These are phyloP conservation scores for Bretschneidera sinensis DNA, from an alignment of 345 rosid genomes.

Conservation along the genomic window DNA sequence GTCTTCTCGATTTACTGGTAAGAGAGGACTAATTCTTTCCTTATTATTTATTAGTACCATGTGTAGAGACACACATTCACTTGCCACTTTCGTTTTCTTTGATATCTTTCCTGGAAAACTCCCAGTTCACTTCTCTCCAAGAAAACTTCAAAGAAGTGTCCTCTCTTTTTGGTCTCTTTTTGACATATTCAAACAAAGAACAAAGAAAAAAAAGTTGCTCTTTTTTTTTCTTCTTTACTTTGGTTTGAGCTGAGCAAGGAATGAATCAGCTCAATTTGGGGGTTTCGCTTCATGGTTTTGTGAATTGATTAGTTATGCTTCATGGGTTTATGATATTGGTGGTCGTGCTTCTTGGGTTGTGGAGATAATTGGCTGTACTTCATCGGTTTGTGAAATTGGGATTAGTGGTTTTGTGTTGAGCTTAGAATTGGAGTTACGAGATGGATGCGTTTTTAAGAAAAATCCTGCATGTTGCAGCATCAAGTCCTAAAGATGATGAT, in stretches of 20 bases:
- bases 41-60: no score
- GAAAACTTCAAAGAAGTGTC: neutral
- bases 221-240: no score
- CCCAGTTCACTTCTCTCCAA: neutral
- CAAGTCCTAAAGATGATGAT: no score
- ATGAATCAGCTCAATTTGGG: no score
- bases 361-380: no score
- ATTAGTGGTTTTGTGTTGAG: neutral
- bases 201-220: conserved; percentile 6
- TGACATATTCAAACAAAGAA: neutral
- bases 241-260: conserved; percentile 11
- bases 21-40: neutral
- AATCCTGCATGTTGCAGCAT: conserved; percentile 41
- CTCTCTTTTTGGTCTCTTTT: neutral
- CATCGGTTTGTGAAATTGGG: neutral
- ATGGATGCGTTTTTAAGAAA: conserved; percentile 57
- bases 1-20: conserved; percentile 11
- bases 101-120: conserved; percentile 13
- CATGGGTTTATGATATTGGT: no score
- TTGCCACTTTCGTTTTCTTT: conserved; percentile 4
- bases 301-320: conserved; percentile 9
- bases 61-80: neutral
- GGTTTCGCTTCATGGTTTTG: conserved; percentile 6
- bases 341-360: no score
- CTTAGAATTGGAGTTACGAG: neutral